A percentile compares a stretch with the other conserved stretches of the same genome.
Conservation (phyloP, 148 eudicot species). For the Fagopyrum esculentum region DNA sequence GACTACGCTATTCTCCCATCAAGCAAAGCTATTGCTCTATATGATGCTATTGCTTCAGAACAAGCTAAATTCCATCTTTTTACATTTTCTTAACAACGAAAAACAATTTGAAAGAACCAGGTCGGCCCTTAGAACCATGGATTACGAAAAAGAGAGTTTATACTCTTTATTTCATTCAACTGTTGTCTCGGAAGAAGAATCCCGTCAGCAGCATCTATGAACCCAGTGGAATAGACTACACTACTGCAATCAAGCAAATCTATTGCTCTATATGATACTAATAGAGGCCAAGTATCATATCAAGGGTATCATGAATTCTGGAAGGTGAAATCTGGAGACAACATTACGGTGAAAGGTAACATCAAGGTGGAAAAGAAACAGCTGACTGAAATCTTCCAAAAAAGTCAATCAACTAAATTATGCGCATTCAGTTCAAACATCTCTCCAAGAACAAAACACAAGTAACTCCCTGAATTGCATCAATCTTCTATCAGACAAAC, state of each 20-base stretch:
- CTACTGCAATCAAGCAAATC: neutral
- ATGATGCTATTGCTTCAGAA: no score
- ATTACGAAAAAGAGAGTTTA: no score
- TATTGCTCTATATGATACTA: neutral
- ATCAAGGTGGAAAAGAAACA: neutral
- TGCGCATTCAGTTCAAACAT: neutral
- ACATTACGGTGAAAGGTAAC: neutral
- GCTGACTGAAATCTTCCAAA: neutral
- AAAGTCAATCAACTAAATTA: neutral
- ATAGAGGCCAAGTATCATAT: neutral
- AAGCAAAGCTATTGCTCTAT: neutral
- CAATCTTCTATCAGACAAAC: neutral
- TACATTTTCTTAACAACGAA: no score
- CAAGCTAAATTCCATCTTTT: no score
- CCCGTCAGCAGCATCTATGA: neutral
- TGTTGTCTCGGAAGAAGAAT: no score
- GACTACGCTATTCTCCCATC: neutral
- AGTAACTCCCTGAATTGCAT: neutral
- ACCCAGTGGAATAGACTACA: neutral
- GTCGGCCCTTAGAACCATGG: no score
- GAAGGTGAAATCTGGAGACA: neutral
- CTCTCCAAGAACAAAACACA: neutral
- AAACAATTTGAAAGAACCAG: no score
- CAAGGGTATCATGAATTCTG: neutral
- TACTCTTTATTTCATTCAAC: no score